Evolutionary conservation across 2,329 filamentous ascomycete genomes (phyloP), one percentile per base, ranked within the genome.

Genomic region (Chaetomiaceae sp.): DNA sequence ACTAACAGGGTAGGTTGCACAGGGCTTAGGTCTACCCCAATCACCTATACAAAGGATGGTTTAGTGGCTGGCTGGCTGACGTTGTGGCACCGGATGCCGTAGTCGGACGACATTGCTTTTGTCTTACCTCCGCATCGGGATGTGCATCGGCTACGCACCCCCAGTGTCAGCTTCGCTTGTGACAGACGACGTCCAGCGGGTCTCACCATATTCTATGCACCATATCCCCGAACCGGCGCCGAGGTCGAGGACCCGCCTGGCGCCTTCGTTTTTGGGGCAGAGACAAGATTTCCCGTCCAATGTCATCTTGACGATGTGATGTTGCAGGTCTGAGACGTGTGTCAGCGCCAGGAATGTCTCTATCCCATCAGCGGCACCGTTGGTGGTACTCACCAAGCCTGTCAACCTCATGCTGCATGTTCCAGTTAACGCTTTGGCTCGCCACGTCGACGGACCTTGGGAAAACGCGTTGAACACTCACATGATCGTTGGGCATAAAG

Each of bases 141-240:
- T 56, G 44, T 9, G 35, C 42, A n/a, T 50, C 49, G 24, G 50
- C 49, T 49, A 12, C n/a, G n/a, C n/a, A n/a, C n/a, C n/a, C n/a
- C 17, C 10, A 29, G 4, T 6, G 2, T 14, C 12, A 8, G 17
- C 38, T 32, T 38, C 29, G 18, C 20, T 22, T 22, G 5, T 18
- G 9, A 15, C 15, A 10, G 7, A 32, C 2, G n/a, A 32, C 7
- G 29, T 14, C 3, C 7, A n/a, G 22, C 17, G 14, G 30, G 20
- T 26, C 46, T 15, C 34, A 52, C 49, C 53, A 42, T 52, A 56
- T 15, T 56, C 54, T 11, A 56, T 56, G 11, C 48, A 49, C 54
- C 54, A 56, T 20, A 56, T 52, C 7, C 54, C 54, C 6, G 52
- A 53, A 12, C 54, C 54, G 11, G 54, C 51, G 6, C 54, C 54